These are phyloP conservation scores for Leucosporidium scottii DNA, from an alignment of 768 basidiomycete species.

Conservation along the genomic window DNA sequence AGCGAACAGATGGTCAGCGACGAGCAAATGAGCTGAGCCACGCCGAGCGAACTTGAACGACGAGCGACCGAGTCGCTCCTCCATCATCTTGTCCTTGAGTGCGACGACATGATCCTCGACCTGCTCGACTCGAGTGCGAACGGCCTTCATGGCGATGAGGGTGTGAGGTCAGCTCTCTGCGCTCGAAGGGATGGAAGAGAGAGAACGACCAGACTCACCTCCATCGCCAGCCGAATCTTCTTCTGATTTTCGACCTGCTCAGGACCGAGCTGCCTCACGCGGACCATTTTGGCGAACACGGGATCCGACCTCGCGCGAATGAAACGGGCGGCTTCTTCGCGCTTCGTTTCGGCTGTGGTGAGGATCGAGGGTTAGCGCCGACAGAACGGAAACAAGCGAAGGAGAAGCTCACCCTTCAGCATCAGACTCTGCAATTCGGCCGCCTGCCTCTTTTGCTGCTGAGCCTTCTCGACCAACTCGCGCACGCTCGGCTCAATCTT, in stretches of 20 bases:
- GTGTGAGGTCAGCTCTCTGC: constrained; percentile 12
- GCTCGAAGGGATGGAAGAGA: not conserved
- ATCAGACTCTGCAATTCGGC: constrained; percentile 23
- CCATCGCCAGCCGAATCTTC: constrained; percentile 57
- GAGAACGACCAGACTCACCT: constrained; percentile 48
- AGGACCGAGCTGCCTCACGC: constrained; percentile 69
- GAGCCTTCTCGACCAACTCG: constrained; percentile 6
- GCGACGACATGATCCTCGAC: constrained; percentile 65
- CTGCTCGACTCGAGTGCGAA: constrained; percentile 66
- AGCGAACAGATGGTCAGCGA: not conserved
- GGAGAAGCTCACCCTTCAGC: constrained; percentile 22
- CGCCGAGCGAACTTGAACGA: constrained; percentile 22
- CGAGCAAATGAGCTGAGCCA: not conserved
- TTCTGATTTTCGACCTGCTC: constrained; percentile 79
- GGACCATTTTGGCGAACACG: constrained; percentile 68
- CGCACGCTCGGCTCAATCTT: constrained; percentile 16
- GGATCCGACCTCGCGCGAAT: constrained; percentile 68
- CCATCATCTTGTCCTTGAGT: constrained; percentile 62
- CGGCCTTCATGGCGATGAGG: constrained; percentile 46
- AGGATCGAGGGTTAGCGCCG: not conserved
- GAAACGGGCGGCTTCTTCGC: constrained; percentile 75
- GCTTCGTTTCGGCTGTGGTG: constrained; percentile 62
- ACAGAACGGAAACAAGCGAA: not conserved
- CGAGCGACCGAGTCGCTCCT: constrained; percentile 41
- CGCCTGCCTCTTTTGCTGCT: constrained; percentile 22